phyloP scores from a whole-genome alignment of 495 filamentous ascomycete genomes.

The Hypoxylon crocopeplum region DNA sequence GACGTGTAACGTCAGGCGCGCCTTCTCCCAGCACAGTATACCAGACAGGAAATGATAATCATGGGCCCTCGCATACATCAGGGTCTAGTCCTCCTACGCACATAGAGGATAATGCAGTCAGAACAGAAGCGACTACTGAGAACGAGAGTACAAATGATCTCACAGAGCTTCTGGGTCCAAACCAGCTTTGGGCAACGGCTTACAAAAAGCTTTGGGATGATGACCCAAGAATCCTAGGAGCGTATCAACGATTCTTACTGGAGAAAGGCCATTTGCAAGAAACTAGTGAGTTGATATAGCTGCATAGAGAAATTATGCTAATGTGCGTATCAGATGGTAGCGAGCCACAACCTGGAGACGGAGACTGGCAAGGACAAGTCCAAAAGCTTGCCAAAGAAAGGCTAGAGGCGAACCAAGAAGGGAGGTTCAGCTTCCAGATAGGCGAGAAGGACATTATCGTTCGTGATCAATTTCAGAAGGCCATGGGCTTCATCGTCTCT shows the following conservation, averaged over 20 bases:
- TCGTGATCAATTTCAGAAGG: conserved; percentile 7
- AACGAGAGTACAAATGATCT: background rate
- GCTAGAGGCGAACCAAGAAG: background rate
- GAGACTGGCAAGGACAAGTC: conserved; percentile 4
- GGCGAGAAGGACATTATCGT: background rate
- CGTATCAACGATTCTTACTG: background rate
- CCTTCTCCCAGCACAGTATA: too few species aligned
- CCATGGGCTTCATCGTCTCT: background rate
- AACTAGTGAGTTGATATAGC: background rate
- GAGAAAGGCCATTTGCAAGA: background rate
- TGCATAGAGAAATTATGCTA: background rate
- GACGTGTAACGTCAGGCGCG: too few species aligned
- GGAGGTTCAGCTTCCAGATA: background rate
- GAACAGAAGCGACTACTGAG: too few species aligned
- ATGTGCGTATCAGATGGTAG: background rate
- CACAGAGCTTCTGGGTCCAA: background rate
- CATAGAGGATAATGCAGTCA: too few species aligned
- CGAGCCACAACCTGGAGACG: background rate
- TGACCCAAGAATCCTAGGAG: background rate
- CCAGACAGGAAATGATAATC: too few species aligned
- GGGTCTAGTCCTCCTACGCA: too few species aligned
- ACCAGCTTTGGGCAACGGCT: conserved; percentile 6
- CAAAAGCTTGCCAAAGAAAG: background rate
- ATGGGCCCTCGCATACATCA: too few species aligned
- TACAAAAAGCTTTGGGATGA: conserved; percentile 1